Percentiles rank a stretch among this genome's conserved stretches.
phyloP scores from a whole-genome alignment of 2,329 filamentous ascomycete genomes.

The Cladosporium sp. region DNA sequence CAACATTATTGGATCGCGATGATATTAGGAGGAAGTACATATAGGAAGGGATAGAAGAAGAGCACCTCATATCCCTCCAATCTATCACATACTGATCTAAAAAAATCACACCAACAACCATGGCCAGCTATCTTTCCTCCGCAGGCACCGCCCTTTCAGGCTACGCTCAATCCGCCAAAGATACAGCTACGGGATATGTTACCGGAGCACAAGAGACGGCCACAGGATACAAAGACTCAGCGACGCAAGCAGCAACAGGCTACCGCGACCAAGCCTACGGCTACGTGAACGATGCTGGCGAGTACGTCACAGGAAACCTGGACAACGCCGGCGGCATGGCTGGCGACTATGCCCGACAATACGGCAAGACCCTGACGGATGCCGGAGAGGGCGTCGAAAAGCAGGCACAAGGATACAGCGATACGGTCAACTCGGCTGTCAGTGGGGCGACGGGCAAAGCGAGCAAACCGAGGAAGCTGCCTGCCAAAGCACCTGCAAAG shows the following conservation, averaged over 20 bases:
- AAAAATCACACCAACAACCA: background rate
- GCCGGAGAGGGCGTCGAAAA: constrained; percentile 18
- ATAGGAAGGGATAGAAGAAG: background rate
- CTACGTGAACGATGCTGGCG: constrained; percentile 22
- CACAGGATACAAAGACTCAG: constrained; percentile 16
- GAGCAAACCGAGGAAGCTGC: constrained; percentile 16
- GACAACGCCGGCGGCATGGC: constrained; percentile 21
- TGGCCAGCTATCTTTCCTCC: background rate
- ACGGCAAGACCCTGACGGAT: constrained; percentile 19
- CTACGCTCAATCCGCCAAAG: constrained; percentile 13
- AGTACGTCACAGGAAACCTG: constrained; percentile 22
- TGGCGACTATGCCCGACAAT: constrained; percentile 19
- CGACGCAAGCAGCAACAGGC: constrained; percentile 7
- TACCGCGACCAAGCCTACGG: constrained; percentile 22
- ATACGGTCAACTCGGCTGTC: constrained; percentile 18
- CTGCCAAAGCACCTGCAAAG: constrained; percentile 2
- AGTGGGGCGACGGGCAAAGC: constrained; percentile 18
- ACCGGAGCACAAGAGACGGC: constrained; percentile 17
- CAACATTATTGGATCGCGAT: background rate
- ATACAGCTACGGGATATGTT: constrained; percentile 19
- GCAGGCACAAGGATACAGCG: constrained; percentile 21
- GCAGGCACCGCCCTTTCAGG: constrained; percentile 3
- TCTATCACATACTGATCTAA: background rate
- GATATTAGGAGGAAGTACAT: background rate
- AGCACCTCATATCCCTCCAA: too few species aligned